Evolutionary conservation across 108 stramenopile species (phyloP), one percentile per base, ranked within the genome.

Genomic region (Skeletonema tropicum): DNA sequence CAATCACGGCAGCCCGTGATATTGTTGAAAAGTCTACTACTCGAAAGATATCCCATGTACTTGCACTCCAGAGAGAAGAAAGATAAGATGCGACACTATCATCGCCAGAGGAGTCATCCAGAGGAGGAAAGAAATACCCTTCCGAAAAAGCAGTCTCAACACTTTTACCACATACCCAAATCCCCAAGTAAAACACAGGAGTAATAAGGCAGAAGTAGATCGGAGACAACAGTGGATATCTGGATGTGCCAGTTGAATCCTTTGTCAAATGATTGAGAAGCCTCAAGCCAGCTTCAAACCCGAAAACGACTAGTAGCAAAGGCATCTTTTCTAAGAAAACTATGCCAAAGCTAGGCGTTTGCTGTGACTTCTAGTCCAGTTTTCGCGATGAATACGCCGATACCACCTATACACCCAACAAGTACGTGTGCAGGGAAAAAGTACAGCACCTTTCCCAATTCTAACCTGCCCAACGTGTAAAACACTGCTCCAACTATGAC

Each of bases 341-440:
- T 3, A 85, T 81, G 11, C 79, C 52, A 57, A 93, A 90, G 30
- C 64, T 55, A 26, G 60, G 60, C 62, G 65, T 91, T 75, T 23
- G 81, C 64, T 1, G 93, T 88, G 2, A 94, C 89, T 76, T 94
- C 92, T 9, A 96, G 65, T 10, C 73, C 88, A 2, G 93, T 94
- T n/a, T 69, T 85, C 38, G 83, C 81, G 21, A 96, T 79, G 70
- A 86, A 88, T 12, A 88, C 69, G 6, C 95, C 95, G 68, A 96
- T 92, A 7, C 95, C 95, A 29, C 90, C 89, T 70, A 97, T 94
- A 59, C 88, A 93, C 11, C 93, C 96, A 32, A 92, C 81, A 38
- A 94, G 58, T 12, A 94, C 92, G 52, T 94, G 96, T 4, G 64
- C 79, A 6, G 96, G 96, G 71, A 97, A 92, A 69, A 83, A 94